A percentile compares a stretch with the other conserved stretches of the same genome.
Conservation (phyloP, 169 alveolate genomes). For the Plasmodium blacklocki region DNA sequence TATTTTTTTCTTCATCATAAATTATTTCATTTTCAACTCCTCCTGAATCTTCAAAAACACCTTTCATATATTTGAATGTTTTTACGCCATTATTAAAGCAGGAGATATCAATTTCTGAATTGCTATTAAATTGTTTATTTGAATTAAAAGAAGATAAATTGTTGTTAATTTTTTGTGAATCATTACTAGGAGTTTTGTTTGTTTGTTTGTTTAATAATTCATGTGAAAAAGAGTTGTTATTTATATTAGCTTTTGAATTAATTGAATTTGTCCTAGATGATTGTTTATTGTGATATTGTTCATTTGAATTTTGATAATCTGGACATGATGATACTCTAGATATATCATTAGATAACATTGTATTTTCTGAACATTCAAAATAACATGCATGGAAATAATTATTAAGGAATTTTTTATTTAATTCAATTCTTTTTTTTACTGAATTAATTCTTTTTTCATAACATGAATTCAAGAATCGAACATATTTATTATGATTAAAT, state of each 20-base stretch:
- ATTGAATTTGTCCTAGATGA: slow-evolving; percentile 4
- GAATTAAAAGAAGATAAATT: neutral
- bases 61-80: slow-evolving; percentile 19
- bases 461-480: neutral
- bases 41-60: slow-evolving; percentile 17
- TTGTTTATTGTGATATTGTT: neutral
- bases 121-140: neutral
- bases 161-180: neutral
- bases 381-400: slow-evolving; percentile 43
- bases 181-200: neutral
- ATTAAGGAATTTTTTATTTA: slow-evolving; percentile 29
- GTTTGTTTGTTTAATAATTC: neutral
- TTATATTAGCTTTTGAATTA: neutral
- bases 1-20: slow-evolving; percentile 48
- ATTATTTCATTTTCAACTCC: slow-evolving; percentile 50
- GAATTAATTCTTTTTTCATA: slow-evolving; percentile 15
- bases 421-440: slow-evolving; percentile 38
- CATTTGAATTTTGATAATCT: slow-evolving; percentile 30
- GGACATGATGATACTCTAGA: slow-evolving; percentile 17
- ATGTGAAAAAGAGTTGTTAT: neutral
- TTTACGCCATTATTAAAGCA: slow-evolving; percentile 15
- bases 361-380: slow-evolving; percentile 15
- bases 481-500: slow-evolving; percentile 38
- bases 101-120: neutral
- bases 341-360: slow-evolving; percentile 25